Percentiles rank a stretch among this genome's conserved stretches.
These are phyloP conservation scores for Leccinum subtestaceum DNA, from an alignment of 768 basidiomycete genomes.

Conservation along the genomic window DNA sequence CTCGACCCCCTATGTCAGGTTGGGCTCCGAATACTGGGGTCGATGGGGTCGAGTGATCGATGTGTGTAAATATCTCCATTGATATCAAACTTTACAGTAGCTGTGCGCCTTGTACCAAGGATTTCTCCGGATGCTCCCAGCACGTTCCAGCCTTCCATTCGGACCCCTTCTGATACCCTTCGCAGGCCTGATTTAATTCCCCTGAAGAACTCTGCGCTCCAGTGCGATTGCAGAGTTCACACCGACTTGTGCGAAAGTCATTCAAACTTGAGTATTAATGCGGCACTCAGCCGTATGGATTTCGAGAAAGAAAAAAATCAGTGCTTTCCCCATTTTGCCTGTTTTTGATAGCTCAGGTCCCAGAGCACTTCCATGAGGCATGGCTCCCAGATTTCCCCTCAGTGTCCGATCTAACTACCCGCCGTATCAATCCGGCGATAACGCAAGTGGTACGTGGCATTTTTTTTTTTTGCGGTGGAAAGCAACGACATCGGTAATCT, in stretches of 20 bases:
- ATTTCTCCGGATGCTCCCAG: background rate
- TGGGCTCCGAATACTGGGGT: slow-evolving; percentile 10
- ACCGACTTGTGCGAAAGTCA: slow-evolving; percentile 10
- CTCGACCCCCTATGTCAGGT: slow-evolving; percentile 10
- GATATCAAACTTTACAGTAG: slow-evolving; percentile 17
- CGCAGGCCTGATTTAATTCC: slow-evolving; percentile 7
- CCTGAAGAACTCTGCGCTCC: slow-evolving; percentile 1
- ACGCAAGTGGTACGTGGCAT: background rate
- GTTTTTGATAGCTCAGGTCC: slow-evolving; percentile 9
- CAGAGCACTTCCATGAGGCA: slow-evolving; percentile 8
- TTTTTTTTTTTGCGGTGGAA: slow-evolving; percentile 1
- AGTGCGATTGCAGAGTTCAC: slow-evolving; percentile 1
- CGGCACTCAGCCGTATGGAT: slow-evolving; percentile 8
- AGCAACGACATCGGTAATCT: background rate
- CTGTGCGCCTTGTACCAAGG: slow-evolving; percentile 5
- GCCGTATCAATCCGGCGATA: background rate
- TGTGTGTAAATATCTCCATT: slow-evolving; percentile 17
- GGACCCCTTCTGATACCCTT: slow-evolving; percentile 7
- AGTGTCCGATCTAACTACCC: background rate
- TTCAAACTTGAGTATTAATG: background rate
- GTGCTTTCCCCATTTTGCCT: background rate
- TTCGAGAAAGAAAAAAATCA: slow-evolving; percentile 1
- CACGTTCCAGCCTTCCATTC: slow-evolving; percentile 11
- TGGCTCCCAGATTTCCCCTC: background rate
- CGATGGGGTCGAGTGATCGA: slow-evolving; percentile 9